A percentile compares a stretch with the other conserved stretches of the same genome.
Evolutionary conservation across 2,329 filamentous ascomycete genomes (phyloP).

Genomic region (Chaetomium sp.): DNA sequence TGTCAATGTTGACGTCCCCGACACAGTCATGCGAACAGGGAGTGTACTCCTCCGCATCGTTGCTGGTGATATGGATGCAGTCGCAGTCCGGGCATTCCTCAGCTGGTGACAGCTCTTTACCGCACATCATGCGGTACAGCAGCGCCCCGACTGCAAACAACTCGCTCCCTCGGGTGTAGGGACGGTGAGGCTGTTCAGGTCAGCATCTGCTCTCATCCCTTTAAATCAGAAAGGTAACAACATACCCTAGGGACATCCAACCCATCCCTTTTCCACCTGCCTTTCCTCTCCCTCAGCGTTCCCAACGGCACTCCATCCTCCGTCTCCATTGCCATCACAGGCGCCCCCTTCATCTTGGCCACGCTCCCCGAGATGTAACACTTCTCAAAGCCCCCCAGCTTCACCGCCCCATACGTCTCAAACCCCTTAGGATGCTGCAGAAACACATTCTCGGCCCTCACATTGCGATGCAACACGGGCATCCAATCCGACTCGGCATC

Average conservation of each 20-base stretch:
- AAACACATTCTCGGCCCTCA: constrained; percentile 53
- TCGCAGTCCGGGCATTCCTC: constrained; percentile 38
- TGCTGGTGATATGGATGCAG: constrained; percentile 32
- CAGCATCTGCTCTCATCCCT: not conserved
- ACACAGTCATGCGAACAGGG: constrained; percentile 31
- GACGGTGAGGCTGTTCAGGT: constrained; percentile 33
- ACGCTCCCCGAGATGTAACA: constrained; percentile 46
- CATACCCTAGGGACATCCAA: constrained; percentile 1
- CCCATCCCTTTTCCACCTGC: constrained; percentile 18
- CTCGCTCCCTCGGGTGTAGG: constrained; percentile 45
- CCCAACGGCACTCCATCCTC: constrained; percentile 13
- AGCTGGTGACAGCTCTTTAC: constrained; percentile 35
- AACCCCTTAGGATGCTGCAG: constrained; percentile 51
- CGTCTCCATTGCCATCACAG: constrained; percentile 34
- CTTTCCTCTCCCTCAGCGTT: constrained; percentile 20
- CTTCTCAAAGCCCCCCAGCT: constrained; percentile 53
- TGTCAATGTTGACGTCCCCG: constrained; percentile 40
- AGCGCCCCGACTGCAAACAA: constrained; percentile 44
- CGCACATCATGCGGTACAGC: constrained; percentile 49
- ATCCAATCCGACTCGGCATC: constrained; percentile 50
- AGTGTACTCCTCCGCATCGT: not conserved
- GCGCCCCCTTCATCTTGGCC: constrained; percentile 15
- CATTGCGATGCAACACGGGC: constrained; percentile 53
- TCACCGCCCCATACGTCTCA: constrained; percentile 57
- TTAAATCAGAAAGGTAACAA: not conserved